These are phyloP conservation scores for Wickerhamomyces chambardii DNA, from an alignment of 805 yeast species.

Conservation along the genomic window DNA sequence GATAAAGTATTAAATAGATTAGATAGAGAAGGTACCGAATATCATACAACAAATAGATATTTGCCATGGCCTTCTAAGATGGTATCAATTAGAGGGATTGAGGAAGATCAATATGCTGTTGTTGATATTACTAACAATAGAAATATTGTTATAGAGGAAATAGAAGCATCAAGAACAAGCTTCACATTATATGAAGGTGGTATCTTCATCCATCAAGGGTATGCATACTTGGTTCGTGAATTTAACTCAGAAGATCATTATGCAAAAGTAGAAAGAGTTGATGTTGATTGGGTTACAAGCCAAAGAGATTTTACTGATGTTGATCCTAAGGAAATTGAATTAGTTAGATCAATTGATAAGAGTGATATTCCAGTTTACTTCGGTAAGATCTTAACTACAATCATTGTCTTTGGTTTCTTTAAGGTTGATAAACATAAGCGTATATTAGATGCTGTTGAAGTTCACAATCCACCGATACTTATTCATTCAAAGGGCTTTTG, in stretches of 20 bases:
- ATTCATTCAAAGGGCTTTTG: slow-evolving; percentile 76
- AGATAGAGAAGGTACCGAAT: slow-evolving; percentile 33
- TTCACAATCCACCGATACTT: slow-evolving; percentile 75
- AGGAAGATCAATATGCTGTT: slow-evolving; percentile 77
- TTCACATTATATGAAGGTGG: slow-evolving; percentile 92
- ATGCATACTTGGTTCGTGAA: slow-evolving; percentile 78
- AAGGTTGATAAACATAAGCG: slow-evolving; percentile 69
- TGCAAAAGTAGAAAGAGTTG: slow-evolving; percentile 82
- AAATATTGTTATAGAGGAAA: slow-evolving; percentile 75
- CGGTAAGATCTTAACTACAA: slow-evolving; percentile 68
- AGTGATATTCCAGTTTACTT: slow-evolving; percentile 57
- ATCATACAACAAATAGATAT: slow-evolving; percentile 47
- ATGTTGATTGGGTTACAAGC: slow-evolving; percentile 89
- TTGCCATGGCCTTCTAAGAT: slow-evolving; percentile 76
- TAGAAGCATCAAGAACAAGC: slow-evolving; percentile 82
- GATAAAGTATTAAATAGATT: slow-evolving; percentile 21
- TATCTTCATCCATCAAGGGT: slow-evolving; percentile 89
- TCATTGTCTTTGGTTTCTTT: slow-evolving; percentile 86
- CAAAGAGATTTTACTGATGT: slow-evolving; percentile 93
- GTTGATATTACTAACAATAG: slow-evolving; percentile 79
- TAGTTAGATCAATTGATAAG: slow-evolving; percentile 41
- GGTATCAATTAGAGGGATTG: slow-evolving; percentile 77
- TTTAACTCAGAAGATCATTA: slow-evolving; percentile 69
- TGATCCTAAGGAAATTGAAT: slow-evolving; percentile 72
- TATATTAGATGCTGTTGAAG: slow-evolving; percentile 91